These are phyloP conservation scores for Phallus indusiatus DNA, from an alignment of 768 basidiomycete species.

Conservation along the genomic window DNA sequence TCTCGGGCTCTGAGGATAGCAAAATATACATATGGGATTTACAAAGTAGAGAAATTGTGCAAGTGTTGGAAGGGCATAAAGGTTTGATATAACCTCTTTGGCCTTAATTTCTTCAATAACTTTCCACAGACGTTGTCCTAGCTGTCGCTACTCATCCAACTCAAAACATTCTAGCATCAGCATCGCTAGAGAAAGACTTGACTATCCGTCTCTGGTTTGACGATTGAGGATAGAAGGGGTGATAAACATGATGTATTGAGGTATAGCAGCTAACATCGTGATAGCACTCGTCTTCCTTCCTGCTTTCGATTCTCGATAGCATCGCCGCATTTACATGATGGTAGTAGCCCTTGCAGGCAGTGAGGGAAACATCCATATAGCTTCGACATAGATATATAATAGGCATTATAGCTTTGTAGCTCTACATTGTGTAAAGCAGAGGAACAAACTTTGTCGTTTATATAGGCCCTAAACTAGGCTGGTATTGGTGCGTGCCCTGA, in stretches of 20 bases:
- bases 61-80: constrained; percentile 70
- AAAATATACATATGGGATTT: constrained; percentile 88
- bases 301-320: no score
- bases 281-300: no score
- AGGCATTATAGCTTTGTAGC: no score
- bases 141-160: constrained; percentile 75
- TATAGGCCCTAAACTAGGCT: no score
- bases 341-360: no score
- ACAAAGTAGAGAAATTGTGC: constrained; percentile 67
- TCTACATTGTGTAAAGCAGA: no score
- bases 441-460: no score
- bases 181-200: constrained; percentile 83
- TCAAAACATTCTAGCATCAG: constrained; percentile 70
- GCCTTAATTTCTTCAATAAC: constrained; percentile 13
- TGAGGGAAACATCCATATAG: no score
- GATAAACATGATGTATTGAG: neutral
- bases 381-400: no score
- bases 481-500: no score
- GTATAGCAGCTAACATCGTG: no score
- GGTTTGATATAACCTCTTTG: constrained; percentile 34
- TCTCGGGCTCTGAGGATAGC: constrained; percentile 85
- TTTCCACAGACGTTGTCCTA: constrained; percentile 53
- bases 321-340: no score
- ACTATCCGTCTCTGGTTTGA: constrained; percentile 78
- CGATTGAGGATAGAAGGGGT: neutral